Conservation (phyloP, 495 filamentous ascomycete species). For the Aspergillus ellipticus region DNA sequence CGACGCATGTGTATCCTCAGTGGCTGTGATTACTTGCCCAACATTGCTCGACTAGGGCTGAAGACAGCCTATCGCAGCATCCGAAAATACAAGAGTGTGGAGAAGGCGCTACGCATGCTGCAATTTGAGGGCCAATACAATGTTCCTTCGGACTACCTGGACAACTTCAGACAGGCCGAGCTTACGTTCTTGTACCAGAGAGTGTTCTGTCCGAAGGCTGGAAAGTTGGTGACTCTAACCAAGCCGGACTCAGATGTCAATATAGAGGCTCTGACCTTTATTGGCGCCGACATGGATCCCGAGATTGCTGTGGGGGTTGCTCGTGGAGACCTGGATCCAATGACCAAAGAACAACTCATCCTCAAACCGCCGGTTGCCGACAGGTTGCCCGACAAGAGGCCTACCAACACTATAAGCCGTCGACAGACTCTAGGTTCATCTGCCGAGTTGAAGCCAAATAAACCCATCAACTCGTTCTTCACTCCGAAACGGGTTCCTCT, state of each 20-base stretch:
- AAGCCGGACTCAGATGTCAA: constrained; percentile 56
- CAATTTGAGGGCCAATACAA: constrained; percentile 82
- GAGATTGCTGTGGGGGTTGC: constrained; percentile 73
- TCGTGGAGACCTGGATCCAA: constrained; percentile 81
- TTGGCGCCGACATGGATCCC: constrained; percentile 67
- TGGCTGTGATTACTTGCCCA: constrained; percentile 93
- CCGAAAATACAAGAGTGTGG: constrained; percentile 81
- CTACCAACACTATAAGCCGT: constrained; percentile 29
- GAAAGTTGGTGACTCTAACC: constrained; percentile 69
- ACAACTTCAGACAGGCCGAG: constrained; percentile 78
- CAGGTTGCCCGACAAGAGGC: constrained; percentile 28
- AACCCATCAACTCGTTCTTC: constrained; percentile 75
- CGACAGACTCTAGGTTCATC: constrained; percentile 44
- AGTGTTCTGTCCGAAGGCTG: constrained; percentile 77
- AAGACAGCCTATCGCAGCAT: constrained; percentile 91
- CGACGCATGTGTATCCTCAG: constrained; percentile 93
- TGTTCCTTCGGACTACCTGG: constrained; percentile 74
- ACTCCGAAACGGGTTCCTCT: constrained; percentile 72
- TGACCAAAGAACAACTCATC: constrained; percentile 71
- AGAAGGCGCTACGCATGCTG: constrained; percentile 74
- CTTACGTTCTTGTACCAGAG: constrained; percentile 90
- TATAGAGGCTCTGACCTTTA: constrained; percentile 66
- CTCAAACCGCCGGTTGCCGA: constrained; percentile 27
- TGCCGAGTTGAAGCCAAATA: constrained; percentile 56
- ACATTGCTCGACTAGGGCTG: constrained; percentile 79